A percentile compares a stretch with the other conserved stretches of the same genome.
Conservation (phyloP, 768 basidiomycete species). For the Hypholoma fasciculare region DNA sequence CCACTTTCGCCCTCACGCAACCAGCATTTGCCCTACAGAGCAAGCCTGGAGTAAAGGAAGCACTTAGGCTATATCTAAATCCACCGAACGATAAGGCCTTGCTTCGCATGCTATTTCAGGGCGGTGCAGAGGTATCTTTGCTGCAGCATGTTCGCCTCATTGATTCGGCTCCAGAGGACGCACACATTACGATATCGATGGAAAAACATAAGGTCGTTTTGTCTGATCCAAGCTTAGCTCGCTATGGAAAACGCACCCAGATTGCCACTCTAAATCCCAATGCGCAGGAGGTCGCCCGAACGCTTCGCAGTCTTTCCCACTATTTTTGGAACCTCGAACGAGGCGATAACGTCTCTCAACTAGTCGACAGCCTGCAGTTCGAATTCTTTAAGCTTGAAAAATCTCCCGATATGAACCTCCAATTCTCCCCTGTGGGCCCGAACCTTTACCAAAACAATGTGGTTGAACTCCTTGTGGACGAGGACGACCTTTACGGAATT, state of each 20-base stretch:
- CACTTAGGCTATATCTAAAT: background rate
- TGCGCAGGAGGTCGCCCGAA: background rate
- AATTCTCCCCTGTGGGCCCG: conserved; percentile 6
- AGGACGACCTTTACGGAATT: conserved; percentile 16
- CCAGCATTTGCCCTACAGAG: background rate
- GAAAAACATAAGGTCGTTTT: background rate
- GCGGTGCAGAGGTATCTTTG: background rate
- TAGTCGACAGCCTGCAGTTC: background rate
- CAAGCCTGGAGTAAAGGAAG: background rate
- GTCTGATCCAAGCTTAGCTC: background rate
- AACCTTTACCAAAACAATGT: conserved; percentile 21
- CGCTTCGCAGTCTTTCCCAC: background rate
- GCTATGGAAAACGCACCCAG: background rate
- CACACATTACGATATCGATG: background rate
- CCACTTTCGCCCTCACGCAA: background rate
- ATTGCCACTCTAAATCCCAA: background rate
- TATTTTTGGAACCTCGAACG: background rate
- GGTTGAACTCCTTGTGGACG: conserved; percentile 15
- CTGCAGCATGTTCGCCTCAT: background rate
- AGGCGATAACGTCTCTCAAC: background rate
- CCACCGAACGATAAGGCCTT: background rate
- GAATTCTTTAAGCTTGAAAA: conserved; percentile 15
- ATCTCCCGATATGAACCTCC: background rate
- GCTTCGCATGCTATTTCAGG: background rate
- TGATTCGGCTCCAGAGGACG: background rate